A percentile compares a stretch with the other conserved stretches of the same genome.
Evolutionary conservation across 2,329 filamentous ascomycete genomes (phyloP).

Genomic region (Clarireedia homoeocarpa): DNA sequence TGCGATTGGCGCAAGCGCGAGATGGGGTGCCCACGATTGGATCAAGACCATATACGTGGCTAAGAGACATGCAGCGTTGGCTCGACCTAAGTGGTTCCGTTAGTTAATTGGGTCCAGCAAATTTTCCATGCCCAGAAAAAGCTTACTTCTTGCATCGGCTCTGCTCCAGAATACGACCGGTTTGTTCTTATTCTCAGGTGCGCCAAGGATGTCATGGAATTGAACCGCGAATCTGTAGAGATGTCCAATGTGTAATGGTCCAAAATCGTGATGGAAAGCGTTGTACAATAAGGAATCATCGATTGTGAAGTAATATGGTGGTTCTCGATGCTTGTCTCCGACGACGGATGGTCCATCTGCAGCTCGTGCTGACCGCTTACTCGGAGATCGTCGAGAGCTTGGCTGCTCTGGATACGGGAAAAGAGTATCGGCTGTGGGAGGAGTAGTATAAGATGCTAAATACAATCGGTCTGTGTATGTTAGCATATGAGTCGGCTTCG

Average conservation of each 20-base stretch:
- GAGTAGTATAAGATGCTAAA: slow-evolving; percentile 80
- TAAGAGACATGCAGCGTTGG: slow-evolving; percentile 88
- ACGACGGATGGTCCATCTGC: slow-evolving; percentile 46
- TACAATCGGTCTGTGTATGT: slow-evolving; percentile 74
- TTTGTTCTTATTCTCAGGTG: slow-evolving; percentile 80
- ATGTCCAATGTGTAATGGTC: slow-evolving; percentile 93
- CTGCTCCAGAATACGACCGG: slow-evolving; percentile 95
- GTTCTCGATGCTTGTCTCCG: slow-evolving; percentile 42
- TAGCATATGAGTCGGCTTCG: slow-evolving; percentile 28
- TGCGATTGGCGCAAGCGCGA: slow-evolving; percentile 89
- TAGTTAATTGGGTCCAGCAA: slow-evolving; percentile 6
- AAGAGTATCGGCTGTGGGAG: slow-evolving; percentile 71
- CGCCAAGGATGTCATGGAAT: slow-evolving; percentile 89
- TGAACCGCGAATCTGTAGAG: slow-evolving; percentile 93
- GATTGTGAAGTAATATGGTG: slow-evolving; percentile 91
- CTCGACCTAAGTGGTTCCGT: slow-evolving; percentile 54
- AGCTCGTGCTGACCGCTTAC: slow-evolving; percentile 63
- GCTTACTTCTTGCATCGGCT: slow-evolving; percentile 80
- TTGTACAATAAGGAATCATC: slow-evolving; percentile 93
- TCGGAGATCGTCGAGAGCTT: slow-evolving; percentile 54
- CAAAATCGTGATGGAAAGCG: slow-evolving; percentile 97
- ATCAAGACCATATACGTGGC: slow-evolving; percentile 99
- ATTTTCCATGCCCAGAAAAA: slow-evolving; percentile 9
- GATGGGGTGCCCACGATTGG: slow-evolving; percentile 93
- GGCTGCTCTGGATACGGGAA: slow-evolving; percentile 69